Evolutionary conservation across 495 filamentous ascomycete genomes (phyloP).

Genomic region (Parachaetomium inaequale): DNA sequence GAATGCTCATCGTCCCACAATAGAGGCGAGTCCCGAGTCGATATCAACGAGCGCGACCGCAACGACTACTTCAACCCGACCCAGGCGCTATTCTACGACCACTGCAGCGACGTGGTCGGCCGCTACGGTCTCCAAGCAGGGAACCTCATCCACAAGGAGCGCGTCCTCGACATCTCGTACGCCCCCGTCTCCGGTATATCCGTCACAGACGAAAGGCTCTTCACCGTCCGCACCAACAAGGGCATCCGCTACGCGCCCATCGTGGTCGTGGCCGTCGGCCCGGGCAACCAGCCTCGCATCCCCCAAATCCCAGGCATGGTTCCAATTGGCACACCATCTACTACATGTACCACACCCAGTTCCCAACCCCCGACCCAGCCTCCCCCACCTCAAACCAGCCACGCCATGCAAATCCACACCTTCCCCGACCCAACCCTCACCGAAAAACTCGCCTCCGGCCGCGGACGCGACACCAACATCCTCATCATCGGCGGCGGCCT

Average conservation of each 20-base stretch:
- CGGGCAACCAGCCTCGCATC: neutral
- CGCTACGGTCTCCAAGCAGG: neutral
- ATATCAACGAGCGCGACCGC: neutral
- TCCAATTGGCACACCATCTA: neutral
- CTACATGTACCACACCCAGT: too few species aligned
- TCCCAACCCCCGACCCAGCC: too few species aligned
- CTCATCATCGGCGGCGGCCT: neutral
- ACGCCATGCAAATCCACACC: neutral
- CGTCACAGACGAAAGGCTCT: neutral
- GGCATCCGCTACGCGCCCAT: neutral
- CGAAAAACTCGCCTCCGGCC: neutral
- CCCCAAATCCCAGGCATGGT: neutral
- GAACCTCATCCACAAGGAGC: neutral
- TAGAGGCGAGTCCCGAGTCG: neutral
- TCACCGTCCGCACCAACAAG: neutral
- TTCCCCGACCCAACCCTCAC: neutral
- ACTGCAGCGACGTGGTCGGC: neutral
- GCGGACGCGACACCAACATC: neutral
- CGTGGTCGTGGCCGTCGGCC: neutral
- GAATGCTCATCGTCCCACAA: neutral
- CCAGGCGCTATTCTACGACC: neutral
- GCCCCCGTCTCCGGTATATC: neutral
- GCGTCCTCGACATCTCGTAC: neutral
- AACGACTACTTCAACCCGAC: constrained; percentile 2
- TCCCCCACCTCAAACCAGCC: neutral